Evolutionary conservation across 2,329 filamentous ascomycete genomes (phyloP), one percentile per base, ranked within the genome.

Genomic region (Diaporthe sp.): DNA sequence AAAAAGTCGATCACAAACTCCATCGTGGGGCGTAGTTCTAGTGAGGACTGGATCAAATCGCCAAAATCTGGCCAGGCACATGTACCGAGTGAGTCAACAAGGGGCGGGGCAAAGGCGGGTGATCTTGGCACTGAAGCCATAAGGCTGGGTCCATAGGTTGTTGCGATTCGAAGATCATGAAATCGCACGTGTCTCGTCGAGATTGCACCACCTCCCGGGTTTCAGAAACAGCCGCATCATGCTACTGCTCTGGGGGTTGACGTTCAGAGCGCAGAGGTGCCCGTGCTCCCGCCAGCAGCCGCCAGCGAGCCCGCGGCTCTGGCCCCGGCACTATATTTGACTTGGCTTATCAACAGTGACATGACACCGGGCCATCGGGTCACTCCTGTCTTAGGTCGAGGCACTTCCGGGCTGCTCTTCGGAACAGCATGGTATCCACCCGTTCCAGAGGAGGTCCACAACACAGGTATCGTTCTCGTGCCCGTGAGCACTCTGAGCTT

Each of bases 181-280:
- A 53, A 63, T 71, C 70, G 44, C 70, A 71, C 70, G 70, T 71
- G 70, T 71, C 51, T 70, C 51, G 68, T 51, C 56, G 47, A 63
- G 56, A 39, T 71, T 53, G 56, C 70, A 71, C 56, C 42, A 39
- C 70, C 42, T 63, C 70, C 35, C 19, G 15, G 42, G 47, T 32
- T 71, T 61, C 56, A 42, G 59, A 55, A 50, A 63, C 44, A 53
- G 44, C 44, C 56, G 56, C 65, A 70, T 73, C 63, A 50, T 58
- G 53, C 47, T 65, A 22, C 59, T 72, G 32, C n/a, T 15, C n/a
- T 51, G 19, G 50, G 51, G 27, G 7, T 25, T 37, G 19, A 9
- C 35, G 63, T 51, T 42, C 51, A 70, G 53, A 39, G 42, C 53
- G 27, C 63, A 69, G 51, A 59, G 39, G 19, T 61, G 71, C 47